Evolutionary conservation across 2,329 filamentous ascomycete genomes (phyloP), one percentile per base, ranked within the genome.

Genomic region (Torrubiella hemipterigena): DNA sequence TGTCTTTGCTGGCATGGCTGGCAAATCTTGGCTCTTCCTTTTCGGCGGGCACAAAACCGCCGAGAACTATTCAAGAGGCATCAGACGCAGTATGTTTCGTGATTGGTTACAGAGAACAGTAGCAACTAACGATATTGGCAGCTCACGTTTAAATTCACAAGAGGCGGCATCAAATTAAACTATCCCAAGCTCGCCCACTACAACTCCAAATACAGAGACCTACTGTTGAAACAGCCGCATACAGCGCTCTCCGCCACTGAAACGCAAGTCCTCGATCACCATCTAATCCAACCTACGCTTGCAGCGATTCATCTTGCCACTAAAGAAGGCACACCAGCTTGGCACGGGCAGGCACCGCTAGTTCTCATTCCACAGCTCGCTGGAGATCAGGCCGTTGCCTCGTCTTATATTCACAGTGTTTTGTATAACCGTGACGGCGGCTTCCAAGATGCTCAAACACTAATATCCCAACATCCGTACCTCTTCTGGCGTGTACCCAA

Each of bases 131-230:
- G 32, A 60, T 30, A 21, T 26, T 17, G 11, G 12, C 37, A 84
- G 71, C 89, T 95, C 50, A 75, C 77, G 27, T 67, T 93, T 41
- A 86, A 85, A 48, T 93, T 95, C 56, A 96, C 86, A 4, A 83
- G 81, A 44, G 89, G 89, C 8, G 87, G 95, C 51, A 84, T 87
- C 6, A 79, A 81, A 11, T 83, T 95, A 13, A 76, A 81, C 14
- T 70, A 78, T 30, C 73, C 77, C 29, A 98, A 96, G 50, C 67
- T 96, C 12, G 69, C 73, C 44, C 84, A 77, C 51, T 69, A 96
- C 29, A 84, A 95, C 47, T 74, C 71, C 43, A 68, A 72, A 28
- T 83, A 89, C 48, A 44, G 51, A 13, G 51, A 50, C 18, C 43
- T 51, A 6, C 47, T 59, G 17, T 42, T 59, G 24, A 40, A 41